Evolutionary conservation across 2,329 filamentous ascomycete genomes (phyloP).

Genomic region (Phialophora macrospora): DNA sequence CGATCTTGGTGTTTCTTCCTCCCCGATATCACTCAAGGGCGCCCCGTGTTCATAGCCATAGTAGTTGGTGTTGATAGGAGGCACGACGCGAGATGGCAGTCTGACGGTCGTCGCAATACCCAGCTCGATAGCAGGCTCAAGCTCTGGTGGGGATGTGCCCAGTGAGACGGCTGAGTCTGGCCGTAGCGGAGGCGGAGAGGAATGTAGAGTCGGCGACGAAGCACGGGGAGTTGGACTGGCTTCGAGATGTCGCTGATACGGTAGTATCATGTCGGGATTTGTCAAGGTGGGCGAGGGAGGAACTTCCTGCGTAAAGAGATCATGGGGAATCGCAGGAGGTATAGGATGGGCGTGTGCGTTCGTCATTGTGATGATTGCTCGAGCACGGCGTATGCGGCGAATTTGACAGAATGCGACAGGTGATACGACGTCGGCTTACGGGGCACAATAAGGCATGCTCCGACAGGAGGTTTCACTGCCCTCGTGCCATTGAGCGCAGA

Average conservation of each 20-base stretch:
- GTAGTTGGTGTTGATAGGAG: slow-evolving; percentile 37
- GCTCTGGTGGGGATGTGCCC: slow-evolving; percentile 23
- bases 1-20: slow-evolving; percentile 46
- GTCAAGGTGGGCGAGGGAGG: slow-evolving; percentile 84
- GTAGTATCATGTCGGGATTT: slow-evolving; percentile 93
- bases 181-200: slow-evolving; percentile 20
- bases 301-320: slow-evolving; percentile 30
- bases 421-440: slow-evolving; percentile 1
- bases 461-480: not conserved
- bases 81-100: slow-evolving; percentile 29
- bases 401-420: slow-evolving; percentile 17
- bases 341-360: slow-evolving; percentile 29
- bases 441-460: not conserved
- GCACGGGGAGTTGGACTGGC: slow-evolving; percentile 27
- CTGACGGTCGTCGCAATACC: slow-evolving; percentile 34
- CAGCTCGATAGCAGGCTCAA: slow-evolving; percentile 25
- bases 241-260: slow-evolving; percentile 44
- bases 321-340: slow-evolving; percentile 31
- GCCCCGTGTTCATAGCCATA: slow-evolving; percentile 48
- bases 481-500: not conserved
- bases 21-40: slow-evolving; percentile 53
- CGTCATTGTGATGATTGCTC: slow-evolving; percentile 20
- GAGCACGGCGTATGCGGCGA: slow-evolving; percentile 2
- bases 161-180: slow-evolving; percentile 26
- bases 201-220: slow-evolving; percentile 30